Base-by-base conservation (phyloP, 2,329 filamentous ascomycete species). In the Trichoderma sp. region DNA sequence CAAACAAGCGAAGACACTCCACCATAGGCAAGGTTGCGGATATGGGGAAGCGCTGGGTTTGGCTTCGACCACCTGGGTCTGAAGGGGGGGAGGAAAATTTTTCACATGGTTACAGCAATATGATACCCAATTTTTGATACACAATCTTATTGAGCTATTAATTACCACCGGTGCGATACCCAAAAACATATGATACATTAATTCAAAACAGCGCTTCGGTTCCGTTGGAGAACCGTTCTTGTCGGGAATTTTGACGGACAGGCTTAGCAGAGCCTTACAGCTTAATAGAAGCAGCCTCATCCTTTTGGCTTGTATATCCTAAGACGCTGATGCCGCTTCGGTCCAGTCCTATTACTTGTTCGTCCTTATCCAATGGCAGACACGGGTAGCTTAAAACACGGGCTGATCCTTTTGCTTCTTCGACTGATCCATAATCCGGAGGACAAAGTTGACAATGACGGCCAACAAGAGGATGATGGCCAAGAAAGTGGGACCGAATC, bases 361-460 rank as follows among this genome's bases (percentile, higher is more conserved):
- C 32, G 17, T 22, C 52, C 34, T 27, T 45, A 25, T 27, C n/a
- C 6, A 42, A 15, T 45, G 19, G 39, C 19, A 25, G 29, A 32
- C 9, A 4, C 15, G 13, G 7, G 29, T 12, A 15, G 27, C n/a
- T 64, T 52, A 64, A n/a, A 10, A 56, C 35, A 8, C 29, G 64
- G 65, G 72, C 57, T 71, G 72, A 48, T 72, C 69, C 56, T 76
- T 74, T 69, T 80, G 74, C 75, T 80, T 80, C 74, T 80, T 79
- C 52, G 78, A 77, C 68, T 77, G 76, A 48, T 80, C 79, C 70
- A 74, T 79, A 67, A 93, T 89, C 71, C 93, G 87, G 77, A 99
- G 82, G 42, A 97, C 90, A 78, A 99, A 98, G 83, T 99, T 99
- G 76, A 97, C 92, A 64, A 97, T 84, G n/a, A 99, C 92, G 15